Evolutionary conservation across 352 stramenopile species (phyloP).

Genomic region (Phytophthora europaea): DNA sequence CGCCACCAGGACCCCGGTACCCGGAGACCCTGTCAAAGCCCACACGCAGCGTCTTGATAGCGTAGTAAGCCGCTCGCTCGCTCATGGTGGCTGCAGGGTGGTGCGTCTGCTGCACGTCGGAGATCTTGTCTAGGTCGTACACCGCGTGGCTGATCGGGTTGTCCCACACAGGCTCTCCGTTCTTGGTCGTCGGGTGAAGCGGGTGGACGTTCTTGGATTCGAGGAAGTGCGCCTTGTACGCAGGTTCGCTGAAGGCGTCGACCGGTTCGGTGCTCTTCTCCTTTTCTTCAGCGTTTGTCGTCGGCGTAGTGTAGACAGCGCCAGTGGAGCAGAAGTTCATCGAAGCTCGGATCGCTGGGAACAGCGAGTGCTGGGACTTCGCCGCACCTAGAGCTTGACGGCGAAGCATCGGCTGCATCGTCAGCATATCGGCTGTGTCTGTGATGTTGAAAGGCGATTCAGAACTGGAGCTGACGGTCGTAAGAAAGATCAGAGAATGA

Average conservation of each 20-base stretch:
- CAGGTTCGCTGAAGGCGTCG: constrained; percentile 31
- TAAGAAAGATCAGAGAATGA: no score
- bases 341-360: constrained; percentile 2
- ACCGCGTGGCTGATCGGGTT: constrained; percentile 48
- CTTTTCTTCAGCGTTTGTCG: neutral
- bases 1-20: constrained; percentile 65
- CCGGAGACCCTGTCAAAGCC: constrained; percentile 63
- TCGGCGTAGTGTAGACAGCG: neutral
- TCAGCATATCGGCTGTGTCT: neutral
- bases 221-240: constrained; percentile 40
- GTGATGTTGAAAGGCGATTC: neutral
- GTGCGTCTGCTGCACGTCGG: constrained; percentile 41
- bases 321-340: constrained; percentile 28
- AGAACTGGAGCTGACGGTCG: neutral
- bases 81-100: constrained; percentile 34
- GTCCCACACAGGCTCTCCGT: constrained; percentile 34
- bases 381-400: constrained; percentile 10
- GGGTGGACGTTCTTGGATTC: constrained; percentile 34
- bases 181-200: constrained; percentile 6
- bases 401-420: constrained; percentile 11
- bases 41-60: constrained; percentile 50
- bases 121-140: constrained; percentile 47
- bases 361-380: constrained; percentile 11
- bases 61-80: constrained; percentile 39
- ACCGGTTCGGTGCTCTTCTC: constrained; percentile 4